Base-by-base conservation (phyloP, 2,329 filamentous ascomycete genomes). In the Nemania abortiva region DNA sequence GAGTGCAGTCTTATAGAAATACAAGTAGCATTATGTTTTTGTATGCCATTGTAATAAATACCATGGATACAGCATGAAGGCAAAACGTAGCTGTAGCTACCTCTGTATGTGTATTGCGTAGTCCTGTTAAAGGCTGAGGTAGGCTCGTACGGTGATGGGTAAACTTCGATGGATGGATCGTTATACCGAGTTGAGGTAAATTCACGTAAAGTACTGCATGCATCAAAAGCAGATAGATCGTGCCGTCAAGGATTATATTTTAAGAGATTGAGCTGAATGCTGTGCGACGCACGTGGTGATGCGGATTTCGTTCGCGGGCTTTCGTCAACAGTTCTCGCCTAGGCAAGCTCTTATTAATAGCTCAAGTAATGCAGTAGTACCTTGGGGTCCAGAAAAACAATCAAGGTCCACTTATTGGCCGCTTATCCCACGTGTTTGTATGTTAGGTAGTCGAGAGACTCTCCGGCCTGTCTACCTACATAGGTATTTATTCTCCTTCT, bases 381-480 rank as follows among this genome's bases (percentile, higher is more conserved):
- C 49, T 27, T 20, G 24, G 56, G 31, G 62, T n/a, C 31, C 24
- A 61, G 56, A 20, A 50, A 13, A 39, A 24, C 24, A 6, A 31
- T 54, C 31, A n/a, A 39, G 39, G 27, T 20, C 45, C 62, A 65
- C 54, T 66, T 58, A 66, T 63, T 69, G 63, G 63, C 58, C 27
- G 47, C 20, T 18, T 5, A 49, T 62, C 63, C 67, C 67, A 69
- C 67, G 67, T 69, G 67, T 65, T 10, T n/a, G n/a, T n/a, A 52
- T 52, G 47, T 61, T 37, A 6, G 18, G 31, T 45, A 20, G 59
- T 54, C 18, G 18, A 22, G 20, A 54, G 18, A 31, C 6, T 15
- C 27, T 31, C 15, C 6, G 42, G 6, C 6, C n/a, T 31, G 6
- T 34, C 42, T 18, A 42, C 31, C 34, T 45, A 49, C n/a, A n/a